These are phyloP conservation scores for Lentinula raphanica DNA, from an alignment of 768 basidiomycete genomes.

Conservation along the genomic window DNA sequence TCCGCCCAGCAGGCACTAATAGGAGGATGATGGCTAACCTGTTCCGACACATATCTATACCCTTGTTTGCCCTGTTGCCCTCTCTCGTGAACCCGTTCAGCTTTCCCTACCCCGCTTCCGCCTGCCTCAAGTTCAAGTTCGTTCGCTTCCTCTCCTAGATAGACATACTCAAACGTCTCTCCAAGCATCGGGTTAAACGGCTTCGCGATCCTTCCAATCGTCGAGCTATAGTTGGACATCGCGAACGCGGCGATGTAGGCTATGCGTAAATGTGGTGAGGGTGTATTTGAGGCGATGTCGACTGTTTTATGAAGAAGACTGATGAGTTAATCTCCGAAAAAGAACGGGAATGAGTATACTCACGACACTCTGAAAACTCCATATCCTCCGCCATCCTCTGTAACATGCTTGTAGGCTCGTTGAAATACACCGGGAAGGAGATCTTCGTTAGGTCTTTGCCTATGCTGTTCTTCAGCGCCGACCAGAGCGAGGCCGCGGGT, in stretches of 20 bases:
- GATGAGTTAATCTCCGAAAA: slow-evolving; percentile 4
- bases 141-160: slow-evolving; percentile 44
- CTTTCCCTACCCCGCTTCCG: not conserved
- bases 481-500: slow-evolving; percentile 89
- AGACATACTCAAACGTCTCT: slow-evolving; percentile 93
- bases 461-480: slow-evolving; percentile 90
- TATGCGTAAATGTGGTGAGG: slow-evolving; percentile 73
- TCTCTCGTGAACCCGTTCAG: not conserved
- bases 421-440: slow-evolving; percentile 90
- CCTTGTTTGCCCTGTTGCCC: slow-evolving; percentile 37
- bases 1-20: slow-evolving; percentile 96
- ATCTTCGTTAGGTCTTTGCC: slow-evolving; percentile 97
- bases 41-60: slow-evolving; percentile 91
- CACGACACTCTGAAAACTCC: slow-evolving; percentile 91
- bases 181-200: slow-evolving; percentile 95
- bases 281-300: slow-evolving; percentile 75
- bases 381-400: slow-evolving; percentile 98
- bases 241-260: slow-evolving; percentile 96
- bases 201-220: slow-evolving; percentile 93
- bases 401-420: slow-evolving; percentile 93
- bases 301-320: slow-evolving; percentile 36
- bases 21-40: slow-evolving; percentile 96
- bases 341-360: slow-evolving; percentile 21
- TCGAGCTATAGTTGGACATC: slow-evolving; percentile 96
- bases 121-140: not conserved